Conservation (phyloP, 805 yeast species). For the Starmerella gropengiesseri region DNA sequence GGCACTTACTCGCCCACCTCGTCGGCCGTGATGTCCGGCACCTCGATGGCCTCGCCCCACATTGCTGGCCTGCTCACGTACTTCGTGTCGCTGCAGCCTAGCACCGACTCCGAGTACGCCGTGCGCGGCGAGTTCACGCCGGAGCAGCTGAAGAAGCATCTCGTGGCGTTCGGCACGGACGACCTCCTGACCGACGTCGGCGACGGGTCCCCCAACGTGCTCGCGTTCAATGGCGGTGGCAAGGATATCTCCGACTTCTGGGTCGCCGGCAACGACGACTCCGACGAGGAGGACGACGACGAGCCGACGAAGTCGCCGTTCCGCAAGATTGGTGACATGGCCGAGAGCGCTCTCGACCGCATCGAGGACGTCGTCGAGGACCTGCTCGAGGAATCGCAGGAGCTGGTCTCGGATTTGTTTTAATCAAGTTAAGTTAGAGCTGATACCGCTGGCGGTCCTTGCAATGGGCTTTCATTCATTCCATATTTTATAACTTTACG, state of each 20-base stretch:
- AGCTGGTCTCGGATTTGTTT: conserved; percentile 9
- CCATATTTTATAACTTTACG: too few relatives aligned
- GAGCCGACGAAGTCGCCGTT: conserved; percentile 1
- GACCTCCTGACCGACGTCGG: conserved; percentile 39
- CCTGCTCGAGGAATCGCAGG: conserved; percentile 16
- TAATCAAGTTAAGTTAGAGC: neutral
- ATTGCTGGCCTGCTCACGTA: conserved; percentile 86
- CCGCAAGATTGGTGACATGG: conserved; percentile 8
- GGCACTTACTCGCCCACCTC: conserved; percentile 26
- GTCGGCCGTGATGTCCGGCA: conserved; percentile 51
- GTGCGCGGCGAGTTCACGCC: conserved; percentile 40
- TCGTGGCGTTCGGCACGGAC: conserved; percentile 43
- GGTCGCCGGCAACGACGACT: conserved; percentile 20
- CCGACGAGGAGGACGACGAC: conserved; percentile 8
- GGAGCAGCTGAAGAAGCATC: conserved; percentile 41
- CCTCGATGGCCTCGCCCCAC: conserved; percentile 98
- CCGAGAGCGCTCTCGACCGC: conserved; percentile 11
- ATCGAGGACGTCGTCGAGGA: conserved; percentile 13
- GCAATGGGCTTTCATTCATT: too few relatives aligned
- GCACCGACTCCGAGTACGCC: conserved; percentile 39
- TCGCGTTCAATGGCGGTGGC: conserved; percentile 55
- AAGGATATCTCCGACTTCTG: conserved; percentile 43
- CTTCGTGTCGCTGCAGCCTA: conserved; percentile 78
- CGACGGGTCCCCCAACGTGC: conserved; percentile 44
- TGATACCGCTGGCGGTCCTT: neutral